These are phyloP conservation scores for Pseudogymnoascus sp. DNA, from an alignment of 2,329 filamentous ascomycete genomes.

Conservation along the genomic window DNA sequence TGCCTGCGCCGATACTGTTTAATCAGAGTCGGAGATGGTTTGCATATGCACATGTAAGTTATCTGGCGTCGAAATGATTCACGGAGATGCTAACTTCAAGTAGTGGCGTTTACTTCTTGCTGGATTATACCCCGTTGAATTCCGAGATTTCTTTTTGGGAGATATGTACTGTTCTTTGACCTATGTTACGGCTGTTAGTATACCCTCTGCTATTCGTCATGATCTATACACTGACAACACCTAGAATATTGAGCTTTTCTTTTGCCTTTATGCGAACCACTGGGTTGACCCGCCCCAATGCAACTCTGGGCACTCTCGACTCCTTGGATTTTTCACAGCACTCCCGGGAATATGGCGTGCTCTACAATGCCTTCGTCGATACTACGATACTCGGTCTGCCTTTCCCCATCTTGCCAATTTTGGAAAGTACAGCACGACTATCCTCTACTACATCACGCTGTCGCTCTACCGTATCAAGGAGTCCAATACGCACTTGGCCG, in stretches of 20 bases:
- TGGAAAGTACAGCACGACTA: conserved; percentile 83
- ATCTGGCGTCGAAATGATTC: background rate
- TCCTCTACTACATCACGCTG: conserved; percentile 68
- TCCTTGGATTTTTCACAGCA: conserved; percentile 77
- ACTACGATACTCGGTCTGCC: conserved; percentile 73
- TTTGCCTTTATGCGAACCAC: conserved; percentile 76
- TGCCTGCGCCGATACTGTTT: conserved; percentile 68
- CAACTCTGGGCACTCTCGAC: conserved; percentile 75
- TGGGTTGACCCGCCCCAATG: conserved; percentile 71
- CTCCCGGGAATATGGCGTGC: conserved; percentile 86
- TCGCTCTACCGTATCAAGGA: conserved; percentile 75
- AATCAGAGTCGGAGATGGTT: conserved; percentile 77
- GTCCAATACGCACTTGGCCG: conserved; percentile 47
- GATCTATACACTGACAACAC: conserved; percentile 19
- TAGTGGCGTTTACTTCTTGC: conserved; percentile 80
- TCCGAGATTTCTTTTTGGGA: conserved; percentile 92
- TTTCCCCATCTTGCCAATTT: conserved; percentile 92
- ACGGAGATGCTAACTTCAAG: conserved; percentile 25
- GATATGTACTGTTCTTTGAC: conserved; percentile 97
- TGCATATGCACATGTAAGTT: conserved; percentile 73
- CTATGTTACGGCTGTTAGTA: conserved; percentile 74
- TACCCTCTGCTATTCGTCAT: too few species aligned
- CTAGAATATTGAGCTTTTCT: conserved; percentile 85
- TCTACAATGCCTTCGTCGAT: conserved; percentile 84
- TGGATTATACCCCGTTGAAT: conserved; percentile 87